These are phyloP conservation scores for Cylindrotheca closterium DNA, from an alignment of 108 stramenopile genomes.

Conservation along the genomic window DNA sequence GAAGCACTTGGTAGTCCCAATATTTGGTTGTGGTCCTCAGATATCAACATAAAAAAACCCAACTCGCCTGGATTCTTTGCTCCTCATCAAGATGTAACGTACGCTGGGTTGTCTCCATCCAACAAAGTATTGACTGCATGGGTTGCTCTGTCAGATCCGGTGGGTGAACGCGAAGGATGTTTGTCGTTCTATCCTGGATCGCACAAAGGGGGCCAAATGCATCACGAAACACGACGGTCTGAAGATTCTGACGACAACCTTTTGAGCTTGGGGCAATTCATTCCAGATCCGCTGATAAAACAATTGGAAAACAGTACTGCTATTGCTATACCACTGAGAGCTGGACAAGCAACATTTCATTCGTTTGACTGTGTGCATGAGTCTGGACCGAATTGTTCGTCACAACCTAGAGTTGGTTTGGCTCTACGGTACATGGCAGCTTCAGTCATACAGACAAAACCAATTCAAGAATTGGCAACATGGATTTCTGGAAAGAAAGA, in stretches of 20 bases:
- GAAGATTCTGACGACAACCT: conserved; percentile 25
- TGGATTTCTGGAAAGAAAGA: conserved; percentile 14
- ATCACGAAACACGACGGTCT: conserved; percentile 1
- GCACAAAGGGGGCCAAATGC: conserved; percentile 28
- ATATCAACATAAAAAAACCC: conserved; percentile 39
- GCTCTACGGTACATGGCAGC: conserved; percentile 35
- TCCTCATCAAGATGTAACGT: conserved; percentile 42
- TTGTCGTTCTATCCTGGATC: conserved; percentile 34
- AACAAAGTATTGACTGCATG: conserved; percentile 31
- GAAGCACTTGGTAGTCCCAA: not conserved
- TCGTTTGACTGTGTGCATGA: conserved; percentile 27
- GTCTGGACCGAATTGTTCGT: conserved; percentile 30
- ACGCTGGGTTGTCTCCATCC: conserved; percentile 40
- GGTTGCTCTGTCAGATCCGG: conserved; percentile 41
- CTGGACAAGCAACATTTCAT: conserved; percentile 25
- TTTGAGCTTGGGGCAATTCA: conserved; percentile 35
- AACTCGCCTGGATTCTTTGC: conserved; percentile 29
- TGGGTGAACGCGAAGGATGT: conserved; percentile 36
- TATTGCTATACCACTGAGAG: conserved; percentile 4
- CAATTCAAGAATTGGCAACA: conserved; percentile 30
- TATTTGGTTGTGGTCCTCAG: conserved; percentile 35
- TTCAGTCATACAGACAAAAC: conserved; percentile 24
- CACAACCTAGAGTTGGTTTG: conserved; percentile 27
- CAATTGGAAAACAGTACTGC: not conserved
- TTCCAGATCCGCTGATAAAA: not conserved